phyloP scores from a whole-genome alignment of 495 filamentous ascomycete species.

The Podospora pseudocomata region DNA sequence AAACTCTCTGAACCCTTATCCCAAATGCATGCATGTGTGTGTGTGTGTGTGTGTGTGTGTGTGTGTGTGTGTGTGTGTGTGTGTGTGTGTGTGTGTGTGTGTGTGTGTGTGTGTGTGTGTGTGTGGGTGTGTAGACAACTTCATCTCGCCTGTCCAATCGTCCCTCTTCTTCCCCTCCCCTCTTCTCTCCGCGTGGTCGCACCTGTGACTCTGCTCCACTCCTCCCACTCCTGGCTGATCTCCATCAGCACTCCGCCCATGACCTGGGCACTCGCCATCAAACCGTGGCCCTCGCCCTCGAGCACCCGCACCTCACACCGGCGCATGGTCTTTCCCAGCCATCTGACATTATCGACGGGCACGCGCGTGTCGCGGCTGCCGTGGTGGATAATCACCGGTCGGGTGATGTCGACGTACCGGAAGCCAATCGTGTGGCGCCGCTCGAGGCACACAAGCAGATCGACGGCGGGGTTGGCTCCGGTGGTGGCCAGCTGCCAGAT shows the following conservation, averaged over 20 bases:
- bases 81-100: not conserved
- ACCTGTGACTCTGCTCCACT: slow-evolving; percentile 62
- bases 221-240: slow-evolving; percentile 91
- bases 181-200: slow-evolving; percentile 22
- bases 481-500: slow-evolving; percentile 95
- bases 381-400: slow-evolving; percentile 88
- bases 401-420: slow-evolving; percentile 91
- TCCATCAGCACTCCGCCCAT: slow-evolving; percentile 93
- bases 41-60: not conserved
- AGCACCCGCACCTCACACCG: slow-evolving; percentile 87
- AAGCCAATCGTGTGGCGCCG: slow-evolving; percentile 90
- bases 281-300: slow-evolving; percentile 88
- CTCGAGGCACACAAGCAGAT: slow-evolving; percentile 89
- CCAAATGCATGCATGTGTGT: not conserved
- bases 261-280: slow-evolving; percentile 91
- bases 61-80: not conserved
- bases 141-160: slow-evolving; percentile 26
- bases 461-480: slow-evolving; percentile 89
- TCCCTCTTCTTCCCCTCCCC: slow-evolving; percentile 26
- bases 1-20: not conserved
- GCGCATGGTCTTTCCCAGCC: slow-evolving; percentile 91
- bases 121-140: not conserved
- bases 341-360: slow-evolving; percentile 89
- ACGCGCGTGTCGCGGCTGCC: slow-evolving; percentile 88
- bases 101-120: not conserved